These are phyloP conservation scores for Cryptococcus hybrid DNA, from an alignment of 1,284 basidiomycete species.

Conservation along the genomic window DNA sequence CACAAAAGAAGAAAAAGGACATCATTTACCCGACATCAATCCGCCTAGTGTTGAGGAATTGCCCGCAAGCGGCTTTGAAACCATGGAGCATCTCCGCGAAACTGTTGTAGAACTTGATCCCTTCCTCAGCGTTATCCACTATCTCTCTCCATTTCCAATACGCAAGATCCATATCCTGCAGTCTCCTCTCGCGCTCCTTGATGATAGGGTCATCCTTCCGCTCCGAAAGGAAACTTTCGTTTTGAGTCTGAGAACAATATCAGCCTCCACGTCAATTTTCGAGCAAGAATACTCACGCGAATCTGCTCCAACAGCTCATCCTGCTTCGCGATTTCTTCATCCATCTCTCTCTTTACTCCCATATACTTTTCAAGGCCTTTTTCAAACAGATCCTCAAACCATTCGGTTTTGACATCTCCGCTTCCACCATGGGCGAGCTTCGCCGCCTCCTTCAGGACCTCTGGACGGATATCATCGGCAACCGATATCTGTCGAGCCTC, in stretches of 20 bases:
- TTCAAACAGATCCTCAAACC: conserved; percentile 81
- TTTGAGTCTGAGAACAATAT: conserved; percentile 57
- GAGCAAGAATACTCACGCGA: conserved; percentile 55
- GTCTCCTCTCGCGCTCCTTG: conserved; percentile 75
- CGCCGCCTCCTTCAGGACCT: conserved; percentile 66
- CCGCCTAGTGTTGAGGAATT: conserved; percentile 68
- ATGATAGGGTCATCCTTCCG: conserved; percentile 73
- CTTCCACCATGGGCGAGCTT: conserved; percentile 55
- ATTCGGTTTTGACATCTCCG: conserved; percentile 71
- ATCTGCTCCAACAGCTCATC: conserved; percentile 65
- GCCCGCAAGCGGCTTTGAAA: conserved; percentile 72
- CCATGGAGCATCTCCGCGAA: conserved; percentile 66
- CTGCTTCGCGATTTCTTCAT: conserved; percentile 62
- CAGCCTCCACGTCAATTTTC: too few relatives aligned
- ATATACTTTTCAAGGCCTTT: conserved; percentile 79
- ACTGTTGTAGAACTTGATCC: conserved; percentile 86
- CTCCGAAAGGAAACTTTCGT: conserved; percentile 74
- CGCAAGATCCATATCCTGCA: conserved; percentile 84
- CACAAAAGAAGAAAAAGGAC: background rate
- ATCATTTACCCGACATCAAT: conserved; percentile 54
- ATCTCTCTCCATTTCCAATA: conserved; percentile 90
- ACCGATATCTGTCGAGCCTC: conserved; percentile 65
- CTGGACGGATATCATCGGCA: conserved; percentile 71
- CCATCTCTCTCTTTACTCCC: conserved; percentile 64
- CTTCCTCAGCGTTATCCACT: conserved; percentile 78